Base-by-base conservation (phyloP, 331 rosid species). In the Quercus phellos region DNA sequence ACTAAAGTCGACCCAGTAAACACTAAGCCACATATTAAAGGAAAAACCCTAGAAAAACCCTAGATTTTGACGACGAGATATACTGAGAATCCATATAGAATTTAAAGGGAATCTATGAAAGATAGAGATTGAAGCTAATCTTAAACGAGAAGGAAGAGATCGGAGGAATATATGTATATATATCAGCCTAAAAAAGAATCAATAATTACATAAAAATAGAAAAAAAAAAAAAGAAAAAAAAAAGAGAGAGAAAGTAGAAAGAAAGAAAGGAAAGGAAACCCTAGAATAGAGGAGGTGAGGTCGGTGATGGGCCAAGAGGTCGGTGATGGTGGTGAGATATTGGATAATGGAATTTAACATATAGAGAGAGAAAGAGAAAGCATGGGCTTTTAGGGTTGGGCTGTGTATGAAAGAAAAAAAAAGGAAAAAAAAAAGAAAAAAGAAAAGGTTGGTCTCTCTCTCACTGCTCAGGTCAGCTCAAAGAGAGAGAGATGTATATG, bases 221-320 rank as follows among this genome's bases (percentile, higher is more conserved):
- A 46, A 12, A 3, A 46, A 2, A 12, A 11, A 11, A 11, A 46
- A 2, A 10, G 2, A 10, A 29, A 73, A 78, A 78, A 51, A 68
- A 74, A 64, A 67, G 12, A 19, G 29, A 73, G 17, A 43, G 13
- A 19, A 8, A 22, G 68, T 26, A 27, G 59, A 46, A 50, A 3
- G 19, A 21, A 5, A 3, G 69, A 38, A 29, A 53, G 46, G 46
- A 38, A 30, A 17, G 80, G 21, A 72, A 80, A 86, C 90, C 89
- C 90, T 86, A 86, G 80, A 83, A 78, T 30, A 69, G 82, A 59
- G 79, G 82, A 54, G 83, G 73, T 70, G 79, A 78, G 59, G 83
- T 38, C 46, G 46, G 64, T 70, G 80, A 22, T 35, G 64, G 82
- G 71, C 74, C 74, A 70, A 70, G 46, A 63, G 66, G 84, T 69